These are phyloP conservation scores for Ceratocystis smalleyi DNA, from an alignment of 2,329 filamentous ascomycete genomes.

Conservation along the genomic window DNA sequence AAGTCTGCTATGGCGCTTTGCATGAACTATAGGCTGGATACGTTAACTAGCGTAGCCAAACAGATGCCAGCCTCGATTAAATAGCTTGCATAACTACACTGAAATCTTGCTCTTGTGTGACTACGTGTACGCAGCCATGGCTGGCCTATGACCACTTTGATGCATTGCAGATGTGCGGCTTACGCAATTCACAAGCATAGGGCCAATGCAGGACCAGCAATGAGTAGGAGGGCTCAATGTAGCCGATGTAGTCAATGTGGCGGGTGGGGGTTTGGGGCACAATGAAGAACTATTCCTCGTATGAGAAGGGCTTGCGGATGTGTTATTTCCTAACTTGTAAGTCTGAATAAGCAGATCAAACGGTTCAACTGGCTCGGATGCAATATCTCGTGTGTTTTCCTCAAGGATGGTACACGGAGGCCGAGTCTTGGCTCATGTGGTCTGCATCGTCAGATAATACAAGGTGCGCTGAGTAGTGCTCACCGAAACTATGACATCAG, in stretches of 20 bases:
- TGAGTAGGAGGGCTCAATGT: neutral
- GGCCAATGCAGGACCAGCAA: neutral
- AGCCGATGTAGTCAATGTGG: neutral
- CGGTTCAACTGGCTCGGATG: neutral
- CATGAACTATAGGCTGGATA: neutral
- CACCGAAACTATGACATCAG: neutral
- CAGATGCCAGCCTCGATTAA: neutral
- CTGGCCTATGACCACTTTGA: neutral
- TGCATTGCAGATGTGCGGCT: neutral
- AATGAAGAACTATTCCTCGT: neutral
- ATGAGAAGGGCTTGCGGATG: neutral
- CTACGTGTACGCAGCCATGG: neutral
- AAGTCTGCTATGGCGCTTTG: neutral
- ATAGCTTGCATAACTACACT: neutral
- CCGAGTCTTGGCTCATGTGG: neutral
- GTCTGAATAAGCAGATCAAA: neutral
- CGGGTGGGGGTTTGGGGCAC: neutral
- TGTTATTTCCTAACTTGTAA: neutral
- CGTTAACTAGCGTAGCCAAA: neutral
- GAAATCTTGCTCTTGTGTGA: neutral
- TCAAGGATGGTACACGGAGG: too few relatives aligned
- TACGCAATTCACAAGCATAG: neutral
- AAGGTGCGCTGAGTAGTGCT: neutral
- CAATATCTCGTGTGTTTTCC: neutral
- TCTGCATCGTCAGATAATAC: neutral